Conservation (phyloP, 129 eudicot genomes). For the Silybum marianum region DNA sequence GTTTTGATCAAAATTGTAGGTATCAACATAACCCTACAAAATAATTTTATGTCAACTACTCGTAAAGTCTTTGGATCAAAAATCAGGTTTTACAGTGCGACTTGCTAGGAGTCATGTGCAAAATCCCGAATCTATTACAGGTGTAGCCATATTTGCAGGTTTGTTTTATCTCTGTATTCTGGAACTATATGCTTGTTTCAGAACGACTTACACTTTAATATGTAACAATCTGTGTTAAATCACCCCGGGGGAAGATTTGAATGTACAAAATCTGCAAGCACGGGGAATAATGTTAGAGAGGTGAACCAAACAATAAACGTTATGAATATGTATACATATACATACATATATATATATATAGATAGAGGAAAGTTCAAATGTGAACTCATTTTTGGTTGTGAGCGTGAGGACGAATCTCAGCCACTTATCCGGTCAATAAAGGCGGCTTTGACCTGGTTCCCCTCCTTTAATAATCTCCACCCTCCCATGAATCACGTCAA, state of each 20-base stretch:
- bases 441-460: too few relatives aligned
- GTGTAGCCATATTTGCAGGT: not conserved
- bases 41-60: conserved; percentile 13
- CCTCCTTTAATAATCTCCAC: too few relatives aligned
- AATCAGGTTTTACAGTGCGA: not conserved
- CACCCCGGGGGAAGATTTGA: not conserved
- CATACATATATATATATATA: not conserved
- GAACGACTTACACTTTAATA: conserved; percentile 16
- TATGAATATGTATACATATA: not conserved
- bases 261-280: conserved; percentile 38
- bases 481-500: too few relatives aligned
- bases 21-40: conserved; percentile 19
- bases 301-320: not conserved
- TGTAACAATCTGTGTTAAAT: conserved; percentile 16
- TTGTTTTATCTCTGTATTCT: conserved; percentile 3
- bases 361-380: too few relatives aligned
- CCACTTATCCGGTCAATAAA: too few relatives aligned
- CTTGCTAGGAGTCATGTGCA: not conserved
- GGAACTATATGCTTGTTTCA: not conserved
- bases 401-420: too few relatives aligned
- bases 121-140: conserved; percentile 25
- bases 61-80: not conserved
- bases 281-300: not conserved
- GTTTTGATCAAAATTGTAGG: conserved; percentile 30
- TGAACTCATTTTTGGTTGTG: too few relatives aligned